Percentiles rank a stretch among this genome's conserved stretches.
Conservation (phyloP, 192 early-diverging fungal species). For the Ambispora gerdemannii region DNA sequence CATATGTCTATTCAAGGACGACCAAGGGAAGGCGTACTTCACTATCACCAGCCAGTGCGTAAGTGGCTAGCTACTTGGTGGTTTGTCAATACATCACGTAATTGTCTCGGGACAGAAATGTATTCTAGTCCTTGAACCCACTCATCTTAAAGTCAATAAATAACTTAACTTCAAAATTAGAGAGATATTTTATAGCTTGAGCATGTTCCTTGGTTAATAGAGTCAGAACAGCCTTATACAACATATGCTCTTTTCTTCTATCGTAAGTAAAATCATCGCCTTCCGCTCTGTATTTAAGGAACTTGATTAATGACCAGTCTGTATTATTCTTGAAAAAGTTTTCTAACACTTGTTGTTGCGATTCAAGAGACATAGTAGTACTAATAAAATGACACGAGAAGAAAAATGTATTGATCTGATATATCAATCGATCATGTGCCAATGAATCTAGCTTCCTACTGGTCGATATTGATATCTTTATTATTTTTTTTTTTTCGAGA, state of each 20-base stretch:
- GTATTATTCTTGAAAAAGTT: conserved; percentile 20
- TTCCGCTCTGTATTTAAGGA: conserved; percentile 14
- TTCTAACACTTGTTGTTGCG: no score
- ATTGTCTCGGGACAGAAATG: conserved; percentile 26
- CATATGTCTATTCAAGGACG: conserved; percentile 28
- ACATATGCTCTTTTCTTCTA: conserved; percentile 17
- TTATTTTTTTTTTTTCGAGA: no score
- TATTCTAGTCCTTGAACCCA: conserved; percentile 33
- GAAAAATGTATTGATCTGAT: no score
- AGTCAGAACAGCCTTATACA: conserved; percentile 22
- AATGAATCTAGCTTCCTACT: no score
- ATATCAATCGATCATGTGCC: no score
- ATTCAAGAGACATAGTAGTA: no score
- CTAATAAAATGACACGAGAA: no score
- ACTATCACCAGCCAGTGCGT: conserved; percentile 19
- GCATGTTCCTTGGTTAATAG: conserved; percentile 12
- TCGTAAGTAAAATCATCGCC: conserved; percentile 22
- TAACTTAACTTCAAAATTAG: conserved; percentile 25
- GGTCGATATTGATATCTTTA: no score
- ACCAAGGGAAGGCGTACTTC: conserved; percentile 25
- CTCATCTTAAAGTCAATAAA: neutral
- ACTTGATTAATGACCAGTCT: conserved; percentile 8
- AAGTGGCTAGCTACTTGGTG: conserved; percentile 19
- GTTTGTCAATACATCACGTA: conserved; percentile 31
- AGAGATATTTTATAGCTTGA: conserved; percentile 17